Base-by-base conservation (phyloP, 1,284 basidiomycete species). In the Mycena sp. region DNA sequence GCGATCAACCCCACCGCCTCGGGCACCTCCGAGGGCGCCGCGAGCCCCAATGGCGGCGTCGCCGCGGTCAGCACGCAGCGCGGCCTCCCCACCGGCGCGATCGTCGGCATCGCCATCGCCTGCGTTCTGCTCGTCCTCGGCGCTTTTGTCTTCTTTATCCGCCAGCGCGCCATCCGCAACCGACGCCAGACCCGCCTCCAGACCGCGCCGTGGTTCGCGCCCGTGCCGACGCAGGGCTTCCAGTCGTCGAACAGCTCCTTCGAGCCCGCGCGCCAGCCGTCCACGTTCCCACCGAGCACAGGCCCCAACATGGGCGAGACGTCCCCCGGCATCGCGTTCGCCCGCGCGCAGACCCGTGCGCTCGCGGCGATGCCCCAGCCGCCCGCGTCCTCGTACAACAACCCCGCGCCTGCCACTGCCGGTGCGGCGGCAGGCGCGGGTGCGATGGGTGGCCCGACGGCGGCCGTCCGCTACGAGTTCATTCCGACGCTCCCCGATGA, bases 401-500 rank as follows among this genome's bases (percentile, higher is more conserved):
- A 62, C 63, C 63, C 68, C 26, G 28, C 38, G 14, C 28, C 53
- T 43, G 40, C 66, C 41, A 35, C 45, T 17, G 37, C 46, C 30
- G n/a, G n/a, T n/a, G n/a, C n/a, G n/a, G n/a, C n/a, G n/a, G n/a
- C n/a, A n/a, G n/a, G n/a, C n/a, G 63, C 46, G 40, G 63, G 40
- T 67, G 52, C 61, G 45, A 53, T 60, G 14, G 60, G 57, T 41
- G 45, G 30, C 50, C 26, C 60, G 52, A 44, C 63, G 16, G 83
- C 82, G 23, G 73, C 76, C n/a, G 89, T 92, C 53, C 76, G 77
- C 51, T 85, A 80, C 68, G 83, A 86, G 23, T 92, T 90, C 74
- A 81, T 89, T 41, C 87, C 89, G 32, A 81, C 77, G 35, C 81
- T 91, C 41, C 85, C 88, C 5, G 90, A 92, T 66, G 90, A 92